Evolutionary conservation across 306 rosid genomes (phyloP).

Genomic region (Cucurbita pepo): DNA sequence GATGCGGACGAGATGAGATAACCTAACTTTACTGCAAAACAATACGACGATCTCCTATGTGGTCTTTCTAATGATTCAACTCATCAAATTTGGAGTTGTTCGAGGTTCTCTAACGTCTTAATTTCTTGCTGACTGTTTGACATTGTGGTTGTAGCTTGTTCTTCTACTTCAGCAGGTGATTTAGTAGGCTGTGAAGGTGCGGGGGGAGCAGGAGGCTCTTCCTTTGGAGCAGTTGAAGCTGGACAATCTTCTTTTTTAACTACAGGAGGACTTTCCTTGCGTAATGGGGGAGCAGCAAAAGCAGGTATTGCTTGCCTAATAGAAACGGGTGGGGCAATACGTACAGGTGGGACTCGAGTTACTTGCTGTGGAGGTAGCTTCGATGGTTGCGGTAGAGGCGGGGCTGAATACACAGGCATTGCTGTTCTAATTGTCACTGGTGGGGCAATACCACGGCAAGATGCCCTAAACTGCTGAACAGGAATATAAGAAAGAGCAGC

Average conservation of each 20-base stretch:
- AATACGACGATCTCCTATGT: constrained; percentile 27
- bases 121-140: constrained; percentile 20
- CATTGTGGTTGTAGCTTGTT: constrained; percentile 19
- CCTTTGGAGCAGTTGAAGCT: constrained; percentile 12
- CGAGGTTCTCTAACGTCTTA: constrained; percentile 38
- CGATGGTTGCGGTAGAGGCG: constrained; percentile 55
- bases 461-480: constrained; percentile 52
- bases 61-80: constrained; percentile 13
- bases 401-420: constrained; percentile 83
- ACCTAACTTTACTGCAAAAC: constrained; percentile 41
- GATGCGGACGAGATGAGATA: constrained; percentile 26
- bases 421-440: constrained; percentile 77
- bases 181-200: constrained; percentile 8
- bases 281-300: constrained; percentile 54
- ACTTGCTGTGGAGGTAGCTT: constrained; percentile 27
- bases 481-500: constrained; percentile 87
- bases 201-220: constrained; percentile 17
- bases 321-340: constrained; percentile 59
- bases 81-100: constrained; percentile 56
- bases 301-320: constrained; percentile 71
- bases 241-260: constrained; percentile 20
- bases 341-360: constrained; percentile 33
- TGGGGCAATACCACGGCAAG: constrained; percentile 81
- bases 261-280: constrained; percentile 29
- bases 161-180: constrained; percentile 19